phyloP scores from a whole-genome alignment of 495 filamentous ascomycete genomes.

The Penicillium robsamsonii region DNA sequence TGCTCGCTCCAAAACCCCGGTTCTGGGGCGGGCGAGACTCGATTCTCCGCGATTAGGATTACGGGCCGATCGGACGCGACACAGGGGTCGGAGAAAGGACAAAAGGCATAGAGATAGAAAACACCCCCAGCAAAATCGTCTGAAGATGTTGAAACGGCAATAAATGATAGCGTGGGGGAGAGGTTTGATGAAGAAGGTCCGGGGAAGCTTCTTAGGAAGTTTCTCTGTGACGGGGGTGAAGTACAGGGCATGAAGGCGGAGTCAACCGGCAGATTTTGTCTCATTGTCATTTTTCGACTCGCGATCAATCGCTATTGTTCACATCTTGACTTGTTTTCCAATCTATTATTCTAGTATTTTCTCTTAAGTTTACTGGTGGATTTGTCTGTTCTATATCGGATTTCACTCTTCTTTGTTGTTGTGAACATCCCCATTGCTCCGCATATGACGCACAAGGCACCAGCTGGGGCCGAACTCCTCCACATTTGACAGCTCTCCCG shows the following conservation, averaged over 20 bases:
- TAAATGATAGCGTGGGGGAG: constrained; percentile 37
- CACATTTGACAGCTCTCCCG: constrained; percentile 15
- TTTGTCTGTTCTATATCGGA: background rate
- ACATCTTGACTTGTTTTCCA: background rate
- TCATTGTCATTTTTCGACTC: constrained; percentile 6
- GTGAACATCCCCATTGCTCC: constrained; percentile 7
- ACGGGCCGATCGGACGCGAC: constrained; percentile 35
- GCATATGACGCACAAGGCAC: constrained; percentile 35
- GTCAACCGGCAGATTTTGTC: constrained; percentile 35
- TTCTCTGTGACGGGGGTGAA: constrained; percentile 44
- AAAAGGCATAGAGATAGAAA: constrained; percentile 40
- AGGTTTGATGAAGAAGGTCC: constrained; percentile 42
- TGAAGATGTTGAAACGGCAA: constrained; percentile 31
- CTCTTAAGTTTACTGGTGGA: background rate
- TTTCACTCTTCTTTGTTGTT: background rate
- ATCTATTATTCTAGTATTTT: background rate
- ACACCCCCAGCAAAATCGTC: constrained; percentile 16
- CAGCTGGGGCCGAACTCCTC: constrained; percentile 23
- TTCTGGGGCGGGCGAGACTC: constrained; percentile 48
- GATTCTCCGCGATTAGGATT: constrained; percentile 47
- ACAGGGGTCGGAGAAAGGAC: constrained; percentile 21
- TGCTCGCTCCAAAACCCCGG: constrained; percentile 52
- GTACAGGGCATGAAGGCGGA: constrained; percentile 37
- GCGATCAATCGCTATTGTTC: constrained; percentile 5
- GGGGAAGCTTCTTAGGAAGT: constrained; percentile 35